Evolutionary conservation across 208 protist genomes (phyloP), one percentile per base, ranked within the genome.

Genomic region (Acanthamoeba triangularis): DNA sequence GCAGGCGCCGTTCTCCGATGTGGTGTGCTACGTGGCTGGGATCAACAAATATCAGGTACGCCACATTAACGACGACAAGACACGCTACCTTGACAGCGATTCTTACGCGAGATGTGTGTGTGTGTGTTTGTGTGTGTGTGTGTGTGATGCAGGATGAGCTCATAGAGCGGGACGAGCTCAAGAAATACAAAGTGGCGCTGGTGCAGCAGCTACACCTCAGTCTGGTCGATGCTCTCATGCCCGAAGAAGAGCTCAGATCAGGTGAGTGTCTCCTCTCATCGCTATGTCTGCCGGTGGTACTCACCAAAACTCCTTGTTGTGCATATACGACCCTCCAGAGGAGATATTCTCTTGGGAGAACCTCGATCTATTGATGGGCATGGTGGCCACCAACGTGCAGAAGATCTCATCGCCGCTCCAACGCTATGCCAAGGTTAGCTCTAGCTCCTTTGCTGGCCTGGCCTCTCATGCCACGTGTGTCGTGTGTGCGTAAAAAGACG

Each of bases 371-470:
- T n/a, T 78, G 69, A 35, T 78, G 69, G 69, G 69, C 69, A 35
- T 78, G 69, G 69, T 78, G 69, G 69, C 69, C 69, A 78, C 69
- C 69, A 78, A 78, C 69, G 69, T 78, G 13, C 69, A 78, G 69
- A 78, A 41, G 69, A 78, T 78, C 1, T 47, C 69, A n/a, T 78
- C 69, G n/a, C 69, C 69, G 1, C 69, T 78, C 33, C 69, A 78
- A 20, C 69, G 69, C n/a, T 78, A 78, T n/a, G 69, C 69, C n/a
- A 78, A 44, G 65, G 65, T 6, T 35, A 13, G 54, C 54, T 13
- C 54, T 61, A 11, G 16, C 16, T 23, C 13, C 18, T 20, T n/a
- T n/a, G 33, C 18, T 74, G 65, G 7, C 13, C 5, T 74, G 18
- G 28, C 25, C 4, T 61, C 16, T 25, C 54, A 5, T 41, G 37